Base-by-base conservation (phyloP, 176 grass and related monocot genomes). In the Saccharum spontaneum region DNA sequence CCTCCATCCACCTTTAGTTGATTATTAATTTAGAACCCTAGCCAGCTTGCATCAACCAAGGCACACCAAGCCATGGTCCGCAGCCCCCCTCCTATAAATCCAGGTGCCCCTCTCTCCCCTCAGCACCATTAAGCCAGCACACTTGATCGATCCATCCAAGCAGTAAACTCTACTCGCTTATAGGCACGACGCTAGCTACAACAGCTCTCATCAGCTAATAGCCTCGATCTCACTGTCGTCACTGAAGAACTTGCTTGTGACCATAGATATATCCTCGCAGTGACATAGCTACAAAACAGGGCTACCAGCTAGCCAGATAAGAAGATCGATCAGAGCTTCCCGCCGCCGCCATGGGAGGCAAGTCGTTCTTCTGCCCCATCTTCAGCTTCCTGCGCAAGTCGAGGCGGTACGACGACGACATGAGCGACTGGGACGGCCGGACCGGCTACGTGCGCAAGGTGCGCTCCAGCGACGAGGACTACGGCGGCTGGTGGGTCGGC, bases 391-490 rank as follows among this genome's bases (percentile, higher is more conserved):
- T 86, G 22, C 81, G 79, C 73, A 92, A 84, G 84, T 87, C 87
- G 7, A 38, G 76, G 48, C 78, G 87, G 37, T 89, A 92, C 70
- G 92, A 92, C 38, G 90, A 94, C 23, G 81, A 73, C 70, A 83
- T 74, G 90, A 86, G 80, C 81, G 89, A 87, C 69, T 87, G 89
- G 85, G 89, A 86, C 75, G 62, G 79, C 8, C 28, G 71, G 31
- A 24, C 73, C 16, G 82, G 67, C 79, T 77, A 76, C 77, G 85
- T 77, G 59, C 82, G 85, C 61, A 95, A 95, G 90, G 81, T 92
- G 74, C 50, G 90, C 4, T 89, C 85, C 9, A 95, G 93, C 86
- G 90, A 95, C 69, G 90, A 95, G 65, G 93, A 95, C 83, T 59
- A 78, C 84, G 90, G 90, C 80, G 90, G 90, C 3, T 90, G 88